Evolutionary conservation across 2,329 filamentous ascomycete species (phyloP).

Genomic region (Simplicillium sp.): DNA sequence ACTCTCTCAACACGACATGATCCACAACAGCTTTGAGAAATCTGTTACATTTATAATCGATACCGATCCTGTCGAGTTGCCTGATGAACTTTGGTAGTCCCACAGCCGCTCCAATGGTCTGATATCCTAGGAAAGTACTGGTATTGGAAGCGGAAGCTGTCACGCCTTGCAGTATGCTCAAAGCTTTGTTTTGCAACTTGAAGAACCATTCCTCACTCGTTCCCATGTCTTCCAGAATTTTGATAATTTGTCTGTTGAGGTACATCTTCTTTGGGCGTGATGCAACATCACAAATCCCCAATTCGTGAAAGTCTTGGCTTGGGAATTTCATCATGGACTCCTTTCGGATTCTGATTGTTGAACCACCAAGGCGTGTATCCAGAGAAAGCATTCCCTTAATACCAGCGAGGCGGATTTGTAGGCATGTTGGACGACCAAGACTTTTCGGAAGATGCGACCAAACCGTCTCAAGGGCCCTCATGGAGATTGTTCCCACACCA

Average conservation of each 20-base stretch:
- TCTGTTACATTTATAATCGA: slow-evolving; percentile 57
- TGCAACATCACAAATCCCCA: slow-evolving; percentile 65
- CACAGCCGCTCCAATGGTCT: slow-evolving; percentile 51
- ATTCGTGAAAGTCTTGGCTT: slow-evolving; percentile 38
- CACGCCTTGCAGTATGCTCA: slow-evolving; percentile 49
- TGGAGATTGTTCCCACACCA: slow-evolving; percentile 67
- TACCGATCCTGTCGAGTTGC: slow-evolving; percentile 42
- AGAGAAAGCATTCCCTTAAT: slow-evolving; percentile 73
- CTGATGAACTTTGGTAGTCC: slow-evolving; percentile 54
- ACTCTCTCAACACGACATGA: slow-evolving; percentile 56
- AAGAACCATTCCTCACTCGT: slow-evolving; percentile 51
- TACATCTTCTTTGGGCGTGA: slow-evolving; percentile 58
- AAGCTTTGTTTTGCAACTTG: slow-evolving; percentile 49
- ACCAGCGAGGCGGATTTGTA: slow-evolving; percentile 67
- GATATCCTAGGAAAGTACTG: slow-evolving; percentile 52
- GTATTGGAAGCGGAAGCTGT: slow-evolving; percentile 52
- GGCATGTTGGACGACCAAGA: slow-evolving; percentile 47
- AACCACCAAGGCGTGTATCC: slow-evolving; percentile 49
- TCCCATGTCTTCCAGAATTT: slow-evolving; percentile 73
- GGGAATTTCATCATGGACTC: slow-evolving; percentile 74
- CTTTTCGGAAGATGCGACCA: slow-evolving; percentile 42
- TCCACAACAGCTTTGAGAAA: slow-evolving; percentile 66
- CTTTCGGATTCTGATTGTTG: slow-evolving; percentile 49
- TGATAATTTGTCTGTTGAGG: slow-evolving; percentile 73
- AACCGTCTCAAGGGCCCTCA: slow-evolving; percentile 45